Base-by-base conservation (phyloP, 2,329 filamentous ascomycete species). In the Juglanconis oblonga region DNA sequence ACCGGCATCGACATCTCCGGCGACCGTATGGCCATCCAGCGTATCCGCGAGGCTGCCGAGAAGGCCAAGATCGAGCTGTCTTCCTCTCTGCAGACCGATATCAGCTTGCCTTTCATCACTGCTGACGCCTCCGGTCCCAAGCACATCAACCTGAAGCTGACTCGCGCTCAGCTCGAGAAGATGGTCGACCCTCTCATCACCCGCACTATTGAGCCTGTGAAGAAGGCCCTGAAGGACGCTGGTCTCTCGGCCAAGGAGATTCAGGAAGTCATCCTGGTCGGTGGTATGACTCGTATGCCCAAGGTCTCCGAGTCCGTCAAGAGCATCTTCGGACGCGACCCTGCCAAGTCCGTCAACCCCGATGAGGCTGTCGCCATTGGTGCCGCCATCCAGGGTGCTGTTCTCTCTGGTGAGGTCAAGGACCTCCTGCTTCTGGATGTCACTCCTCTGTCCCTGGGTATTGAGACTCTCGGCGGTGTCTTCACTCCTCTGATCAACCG, bases 41-140 rank as follows among this genome's bases (percentile, higher is more conserved):
- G 94, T 87, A 97, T 98, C 76, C 93, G 94, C 81, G 94, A 97
- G 83, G 94, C 93, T 69, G 92, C 93, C 69, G 94, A 98, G 86
- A 97, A 97, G 88, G 94, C 94, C 74, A 98, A 98, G 91, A 97
- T 97, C 72, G 94, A 97, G 82, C 84, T 98, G 68, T 98, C 94
- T 11, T 97, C 93, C 38, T 93, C 93, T 61, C 86, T 93, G 68
- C 91, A 96, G 78, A 98, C 94, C 68, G 94, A 97, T 73, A 97
- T 98, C 81, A 97, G 96, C 85, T 87, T 98, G 73, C 94, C 94
- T 67, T 98, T 98, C 87, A 97, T 98, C 80, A 97, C 93, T 75
- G 94, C 94, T 71, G 93, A 97, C 74, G 86, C 93, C 64, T 95
- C 91, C 61, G 95, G 94, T 70, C 94, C 94, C 68, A 97, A 97